Percentiles rank a stretch among this genome's conserved stretches.
These are phyloP conservation scores for Tuber magnatum DNA, from an alignment of 495 filamentous ascomycete genomes.

Conservation along the genomic window DNA sequence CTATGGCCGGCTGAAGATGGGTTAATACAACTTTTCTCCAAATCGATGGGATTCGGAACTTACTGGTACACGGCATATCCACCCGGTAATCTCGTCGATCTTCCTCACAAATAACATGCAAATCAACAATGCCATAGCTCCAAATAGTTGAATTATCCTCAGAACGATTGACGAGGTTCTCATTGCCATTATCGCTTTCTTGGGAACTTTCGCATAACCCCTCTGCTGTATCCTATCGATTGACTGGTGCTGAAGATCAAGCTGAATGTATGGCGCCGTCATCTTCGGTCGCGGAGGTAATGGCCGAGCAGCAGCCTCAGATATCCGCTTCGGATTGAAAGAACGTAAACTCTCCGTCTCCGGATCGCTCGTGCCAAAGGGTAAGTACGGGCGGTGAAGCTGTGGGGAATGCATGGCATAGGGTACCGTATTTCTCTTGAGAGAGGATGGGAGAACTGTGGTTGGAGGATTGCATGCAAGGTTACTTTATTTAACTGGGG, in stretches of 20 bases:
- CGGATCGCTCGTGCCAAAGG: background rate
- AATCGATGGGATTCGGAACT: background rate
- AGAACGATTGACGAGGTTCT: constrained; percentile 16
- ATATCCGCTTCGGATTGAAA: constrained; percentile 35
- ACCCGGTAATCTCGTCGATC: constrained; percentile 31
- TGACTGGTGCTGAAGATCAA: constrained; percentile 21
- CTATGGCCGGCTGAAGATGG: constrained; percentile 27
- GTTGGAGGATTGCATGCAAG: background rate
- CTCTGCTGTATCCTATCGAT: constrained; percentile 14
- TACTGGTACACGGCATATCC: constrained; percentile 34
- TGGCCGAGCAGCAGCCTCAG: constrained; percentile 18
- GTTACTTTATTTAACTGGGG: constrained; percentile 1
- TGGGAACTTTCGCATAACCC: constrained; percentile 14
- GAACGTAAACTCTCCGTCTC: background rate
- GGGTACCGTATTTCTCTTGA: constrained; percentile 2
- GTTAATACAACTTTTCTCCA: background rate
- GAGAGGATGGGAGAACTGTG: background rate
- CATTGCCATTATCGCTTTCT: constrained; percentile 10
- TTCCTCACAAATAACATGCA: constrained; percentile 30
- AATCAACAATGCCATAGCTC: constrained; percentile 32
- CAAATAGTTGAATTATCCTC: constrained; percentile 21
- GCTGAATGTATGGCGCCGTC: constrained; percentile 32
- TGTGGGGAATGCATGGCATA: background rate
- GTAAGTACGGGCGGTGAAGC: background rate
- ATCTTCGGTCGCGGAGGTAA: constrained; percentile 16